Evolutionary conservation across 768 basidiomycete species (phyloP), one percentile per base, ranked within the genome.

Genomic region (Tylopilus felleus): DNA sequence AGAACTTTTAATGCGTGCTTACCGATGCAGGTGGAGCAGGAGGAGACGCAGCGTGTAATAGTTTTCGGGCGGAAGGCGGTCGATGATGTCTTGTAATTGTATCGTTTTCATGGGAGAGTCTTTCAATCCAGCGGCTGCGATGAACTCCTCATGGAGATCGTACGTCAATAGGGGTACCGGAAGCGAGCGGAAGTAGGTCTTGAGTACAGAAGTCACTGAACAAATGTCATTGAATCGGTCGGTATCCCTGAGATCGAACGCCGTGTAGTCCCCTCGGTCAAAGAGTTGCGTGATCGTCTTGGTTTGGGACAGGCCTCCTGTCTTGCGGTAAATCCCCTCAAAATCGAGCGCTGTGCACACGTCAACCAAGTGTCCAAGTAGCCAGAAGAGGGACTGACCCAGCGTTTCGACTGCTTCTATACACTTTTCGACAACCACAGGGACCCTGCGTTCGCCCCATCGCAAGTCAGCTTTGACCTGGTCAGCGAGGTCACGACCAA

Each of bases 241-340:
- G 5, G 78, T 73, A 68, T 99, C 93, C 43, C 78, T 77, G 33
- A 98, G 80, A 65, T 98, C 93, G 67, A 99, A 98, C 0, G 91
- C 76, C 16, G 77, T 67, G 69, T 97, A 96, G 68, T 96, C 88
- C 50, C 93, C 94, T 45, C 89, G 82, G 65, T 98, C 97, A 63
- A 99, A 99, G 23, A 96, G 77, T 58, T 95, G 90, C 0, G 92
- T 94, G 72, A 99, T 98, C 49, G 80, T 80, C 74, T 96, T 96
- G 33, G 92, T 89, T 64, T 95, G 95, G 3, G 89, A 81, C 27
- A 90, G 85, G 3, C 97, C 97, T 28, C 97, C 97, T 0, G 88
- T 93, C 75, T 99, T 99, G 58, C 97, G 92, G 71, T 99, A 99
- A 59, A 99, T 93, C 12, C 97, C 97, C 70, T 99, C 97, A 65